These are phyloP conservation scores for Excoecaria agallocha DNA, from an alignment of 345 rosid species.

Conservation along the genomic window DNA sequence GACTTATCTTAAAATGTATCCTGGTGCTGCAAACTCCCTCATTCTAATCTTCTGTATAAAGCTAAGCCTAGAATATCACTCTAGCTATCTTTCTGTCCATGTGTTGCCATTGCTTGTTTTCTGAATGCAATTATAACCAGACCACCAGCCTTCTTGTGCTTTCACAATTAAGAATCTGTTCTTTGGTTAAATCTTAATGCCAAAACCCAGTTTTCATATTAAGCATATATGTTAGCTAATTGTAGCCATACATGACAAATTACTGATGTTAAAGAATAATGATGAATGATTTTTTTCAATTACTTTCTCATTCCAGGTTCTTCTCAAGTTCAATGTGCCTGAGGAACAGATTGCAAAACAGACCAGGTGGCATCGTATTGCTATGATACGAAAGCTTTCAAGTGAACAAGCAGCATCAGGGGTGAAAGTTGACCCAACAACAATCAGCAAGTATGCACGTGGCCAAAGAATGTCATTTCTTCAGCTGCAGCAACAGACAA, in stretches of 20 bases:
- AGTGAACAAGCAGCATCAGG: constrained; percentile 99
- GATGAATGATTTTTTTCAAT: background rate
- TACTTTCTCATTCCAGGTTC: constrained; percentile 51
- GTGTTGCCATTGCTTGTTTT: background rate
- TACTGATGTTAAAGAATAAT: background rate
- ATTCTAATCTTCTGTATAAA: background rate
- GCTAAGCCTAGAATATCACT: background rate
- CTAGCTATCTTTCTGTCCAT: background rate
- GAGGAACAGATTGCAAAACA: constrained; percentile 86
- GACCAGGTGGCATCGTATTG: constrained; percentile 99
- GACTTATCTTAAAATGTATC: background rate
- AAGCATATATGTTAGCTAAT: background rate
- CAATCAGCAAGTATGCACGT: constrained; percentile 93
- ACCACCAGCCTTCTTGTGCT: background rate
- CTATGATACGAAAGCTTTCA: constrained; percentile 96
- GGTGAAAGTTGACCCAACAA: constrained; percentile 89
- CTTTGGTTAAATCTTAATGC: background rate
- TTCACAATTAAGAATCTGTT: background rate
- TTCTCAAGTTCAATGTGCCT: constrained; percentile 87
- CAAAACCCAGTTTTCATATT: background rate
- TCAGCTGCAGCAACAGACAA: constrained; percentile 97
- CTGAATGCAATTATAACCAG: background rate
- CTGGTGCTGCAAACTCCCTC: background rate
- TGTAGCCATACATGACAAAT: background rate
- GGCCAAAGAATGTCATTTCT: constrained; percentile 98